These are phyloP conservation scores for Cyberlindnera mississippiensis DNA, from an alignment of 805 yeast genomes.

Conservation along the genomic window DNA sequence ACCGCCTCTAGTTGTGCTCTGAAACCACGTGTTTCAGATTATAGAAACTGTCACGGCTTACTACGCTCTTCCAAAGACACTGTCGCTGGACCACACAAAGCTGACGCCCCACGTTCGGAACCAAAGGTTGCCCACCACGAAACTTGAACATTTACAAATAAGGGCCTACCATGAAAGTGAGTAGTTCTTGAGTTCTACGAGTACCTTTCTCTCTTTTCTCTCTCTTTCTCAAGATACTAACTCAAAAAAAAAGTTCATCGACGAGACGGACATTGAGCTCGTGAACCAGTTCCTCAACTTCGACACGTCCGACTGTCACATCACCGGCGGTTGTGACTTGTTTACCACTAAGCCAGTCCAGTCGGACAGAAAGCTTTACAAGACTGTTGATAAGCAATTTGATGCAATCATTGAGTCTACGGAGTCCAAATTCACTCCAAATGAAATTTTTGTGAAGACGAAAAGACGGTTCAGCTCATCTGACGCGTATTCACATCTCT, in stretches of 20 bases:
- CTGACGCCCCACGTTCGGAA: not conserved
- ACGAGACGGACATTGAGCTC: conserved; percentile 87
- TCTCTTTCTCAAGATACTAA: conserved; percentile 1
- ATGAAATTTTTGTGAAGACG: conserved; percentile 36
- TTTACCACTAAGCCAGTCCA: conserved; percentile 94
- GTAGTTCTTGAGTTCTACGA: not conserved
- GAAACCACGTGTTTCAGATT: not conserved
- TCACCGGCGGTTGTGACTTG: conserved; percentile 87
- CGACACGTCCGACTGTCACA: conserved; percentile 68
- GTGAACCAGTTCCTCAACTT: conserved; percentile 83
- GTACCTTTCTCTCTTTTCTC: too few relatives aligned
- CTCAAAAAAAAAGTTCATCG: conserved; percentile 62
- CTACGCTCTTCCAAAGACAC: too few relatives aligned
- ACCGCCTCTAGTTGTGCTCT: not conserved
- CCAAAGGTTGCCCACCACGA: conserved; percentile 8
- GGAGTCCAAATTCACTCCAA: conserved; percentile 19
- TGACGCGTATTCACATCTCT: conserved; percentile 9
- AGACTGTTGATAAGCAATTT: conserved; percentile 79
- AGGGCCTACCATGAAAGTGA: conserved; percentile 4
- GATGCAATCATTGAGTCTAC: conserved; percentile 41
- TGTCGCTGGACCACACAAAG: not conserved
- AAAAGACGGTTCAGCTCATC: conserved; percentile 35
- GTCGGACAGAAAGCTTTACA: conserved; percentile 82
- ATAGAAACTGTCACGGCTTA: too few relatives aligned
- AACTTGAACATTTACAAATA: not conserved